These are phyloP conservation scores for Saccharomycopsis sp. DNA, from an alignment of 805 yeast genomes.

Conservation along the genomic window DNA sequence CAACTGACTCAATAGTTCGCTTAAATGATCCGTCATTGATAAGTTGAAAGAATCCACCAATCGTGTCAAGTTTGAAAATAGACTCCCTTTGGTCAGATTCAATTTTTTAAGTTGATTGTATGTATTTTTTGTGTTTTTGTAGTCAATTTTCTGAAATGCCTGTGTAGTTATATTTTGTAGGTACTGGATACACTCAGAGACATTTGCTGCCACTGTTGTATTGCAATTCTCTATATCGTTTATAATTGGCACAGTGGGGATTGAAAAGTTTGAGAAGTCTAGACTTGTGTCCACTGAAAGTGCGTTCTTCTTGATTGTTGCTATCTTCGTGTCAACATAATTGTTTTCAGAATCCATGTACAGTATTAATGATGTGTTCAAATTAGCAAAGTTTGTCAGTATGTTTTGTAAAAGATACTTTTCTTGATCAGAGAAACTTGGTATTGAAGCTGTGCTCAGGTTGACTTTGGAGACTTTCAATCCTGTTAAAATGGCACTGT, in stretches of 20 bases:
- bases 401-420: background rate
- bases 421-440: background rate
- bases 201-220: background rate
- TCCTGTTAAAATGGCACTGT: background rate
- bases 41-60: background rate
- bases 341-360: background rate
- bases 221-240: background rate
- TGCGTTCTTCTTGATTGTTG: background rate
- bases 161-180: background rate
- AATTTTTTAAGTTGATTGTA: background rate
- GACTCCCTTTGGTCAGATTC: background rate
- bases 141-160: background rate
- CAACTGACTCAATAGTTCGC: background rate
- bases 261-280: slow-evolving; percentile 3
- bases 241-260: background rate
- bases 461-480: background rate
- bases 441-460: background rate
- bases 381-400: background rate
- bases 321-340: background rate
- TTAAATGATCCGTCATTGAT: background rate
- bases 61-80: background rate
- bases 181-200: background rate
- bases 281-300: slow-evolving; percentile 1
- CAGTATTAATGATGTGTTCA: background rate
- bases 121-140: background rate